Evolutionary conservation across 805 yeast genomes (phyloP).

Genomic region (Candida qinlingensis): DNA sequence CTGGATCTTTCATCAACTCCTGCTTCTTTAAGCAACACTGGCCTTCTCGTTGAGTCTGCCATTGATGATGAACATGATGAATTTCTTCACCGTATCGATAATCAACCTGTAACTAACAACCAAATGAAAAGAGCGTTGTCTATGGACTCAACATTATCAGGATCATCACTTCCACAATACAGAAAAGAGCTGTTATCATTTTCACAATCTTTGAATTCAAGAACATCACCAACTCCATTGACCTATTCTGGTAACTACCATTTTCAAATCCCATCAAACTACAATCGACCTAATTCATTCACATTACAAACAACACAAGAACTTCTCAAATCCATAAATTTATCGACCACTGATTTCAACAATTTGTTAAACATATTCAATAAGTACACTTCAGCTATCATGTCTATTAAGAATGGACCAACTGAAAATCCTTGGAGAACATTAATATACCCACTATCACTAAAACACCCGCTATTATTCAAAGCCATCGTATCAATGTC

Average conservation of each 20-base stretch:
- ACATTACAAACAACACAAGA: not conserved
- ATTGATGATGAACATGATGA: conserved; percentile 10
- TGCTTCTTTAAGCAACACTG: not conserved
- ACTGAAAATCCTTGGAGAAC: conserved; percentile 66
- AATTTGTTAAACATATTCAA: conserved; percentile 33
- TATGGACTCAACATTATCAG: conserved; percentile 13
- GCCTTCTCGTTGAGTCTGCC: conserved; percentile 6
- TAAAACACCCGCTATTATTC: conserved; percentile 49
- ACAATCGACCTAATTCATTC: no score
- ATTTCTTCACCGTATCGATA: no score
- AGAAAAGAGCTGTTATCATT: conserved; percentile 17
- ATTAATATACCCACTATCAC: conserved; percentile 49
- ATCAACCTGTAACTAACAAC: not conserved
- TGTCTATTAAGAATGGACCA: conserved; percentile 62
- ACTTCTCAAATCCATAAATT: not conserved
- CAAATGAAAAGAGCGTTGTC: conserved; percentile 13
- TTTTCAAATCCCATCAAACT: no score
- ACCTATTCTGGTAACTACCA: no score
- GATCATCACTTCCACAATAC: conserved; percentile 20
- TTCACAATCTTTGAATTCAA: conserved; percentile 11
- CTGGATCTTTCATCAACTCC: conserved; percentile 14
- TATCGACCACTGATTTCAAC: conserved; percentile 13
- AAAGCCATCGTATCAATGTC: conserved; percentile 67
- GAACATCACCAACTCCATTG: conserved; percentile 1
- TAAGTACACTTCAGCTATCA: conserved; percentile 43